These are phyloP conservation scores for Aspergillus sp. DNA, from an alignment of 2,329 filamentous ascomycete species.

Conservation along the genomic window DNA sequence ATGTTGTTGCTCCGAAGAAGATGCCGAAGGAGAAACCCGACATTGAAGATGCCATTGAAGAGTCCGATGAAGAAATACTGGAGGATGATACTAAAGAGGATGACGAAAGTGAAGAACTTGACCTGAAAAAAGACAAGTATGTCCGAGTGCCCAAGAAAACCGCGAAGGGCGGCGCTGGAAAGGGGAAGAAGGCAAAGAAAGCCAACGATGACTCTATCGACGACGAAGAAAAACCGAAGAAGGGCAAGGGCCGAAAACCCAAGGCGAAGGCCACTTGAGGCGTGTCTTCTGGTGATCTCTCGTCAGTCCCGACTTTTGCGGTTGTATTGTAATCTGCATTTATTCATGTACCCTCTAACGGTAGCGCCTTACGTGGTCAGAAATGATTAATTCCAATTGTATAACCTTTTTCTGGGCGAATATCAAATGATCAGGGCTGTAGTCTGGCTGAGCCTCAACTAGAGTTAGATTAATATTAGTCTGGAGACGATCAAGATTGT, in stretches of 20 bases:
- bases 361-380: background rate
- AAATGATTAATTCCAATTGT: background rate
- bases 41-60: constrained; percentile 92
- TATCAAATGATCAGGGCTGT: background rate
- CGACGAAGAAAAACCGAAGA: constrained; percentile 54
- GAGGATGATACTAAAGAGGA: constrained; percentile 56
- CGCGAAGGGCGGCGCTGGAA: constrained; percentile 34
- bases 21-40: constrained; percentile 76
- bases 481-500: constrained; percentile 3
- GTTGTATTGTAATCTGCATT: background rate
- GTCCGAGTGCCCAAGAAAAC: constrained; percentile 84
- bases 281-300: background rate
- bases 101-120: constrained; percentile 74
- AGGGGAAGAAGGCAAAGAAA: constrained; percentile 56
- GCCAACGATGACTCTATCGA: constrained; percentile 26
- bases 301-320: too few relatives aligned
- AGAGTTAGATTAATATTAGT: background rate
- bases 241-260: constrained; percentile 38
- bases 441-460: background rate
- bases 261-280: constrained; percentile 25
- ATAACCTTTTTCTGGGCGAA: too few relatives aligned
- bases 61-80: constrained; percentile 71
- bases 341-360: background rate
- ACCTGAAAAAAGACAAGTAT: constrained; percentile 92
- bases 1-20: constrained; percentile 70